Evolutionary conservation across 257 asterid genomes (phyloP).

Genomic region (Petunia axillaris): DNA sequence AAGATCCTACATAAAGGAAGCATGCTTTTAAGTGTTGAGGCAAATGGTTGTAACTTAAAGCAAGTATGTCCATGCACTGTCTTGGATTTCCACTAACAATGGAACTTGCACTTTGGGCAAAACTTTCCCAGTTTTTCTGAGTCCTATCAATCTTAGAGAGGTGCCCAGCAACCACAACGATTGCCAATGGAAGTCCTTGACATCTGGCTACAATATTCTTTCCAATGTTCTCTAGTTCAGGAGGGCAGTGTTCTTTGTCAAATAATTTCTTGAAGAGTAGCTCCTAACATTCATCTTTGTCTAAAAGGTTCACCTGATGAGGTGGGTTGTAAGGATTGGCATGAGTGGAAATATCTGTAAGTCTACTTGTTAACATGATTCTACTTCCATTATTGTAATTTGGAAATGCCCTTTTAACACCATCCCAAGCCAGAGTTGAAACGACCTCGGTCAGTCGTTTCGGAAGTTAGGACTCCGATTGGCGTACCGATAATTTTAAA

Average conservation of each 20-base stretch:
- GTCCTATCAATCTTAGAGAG: conserved; percentile 28
- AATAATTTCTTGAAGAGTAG: conserved; percentile 34
- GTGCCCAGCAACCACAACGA: conserved; percentile 39
- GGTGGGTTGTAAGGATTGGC: conserved; percentile 23
- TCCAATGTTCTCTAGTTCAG: conserved; percentile 32
- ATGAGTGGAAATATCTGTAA: conserved; percentile 26
- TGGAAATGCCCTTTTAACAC: conserved; percentile 35
- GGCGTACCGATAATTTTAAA: too few species aligned
- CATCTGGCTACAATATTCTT: conserved; percentile 28
- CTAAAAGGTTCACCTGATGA: conserved; percentile 37
- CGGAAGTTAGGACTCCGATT: too few species aligned
- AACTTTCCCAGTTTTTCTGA: conserved; percentile 26
- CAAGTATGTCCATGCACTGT: neutral
- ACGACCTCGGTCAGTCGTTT: too few species aligned
- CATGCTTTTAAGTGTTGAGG: neutral
- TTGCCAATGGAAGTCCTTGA: conserved; percentile 23
- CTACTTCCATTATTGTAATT: conserved; percentile 36
- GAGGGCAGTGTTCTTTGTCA: conserved; percentile 29
- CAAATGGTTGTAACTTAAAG: too few species aligned
- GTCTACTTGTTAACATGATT: conserved; percentile 40
- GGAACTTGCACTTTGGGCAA: conserved; percentile 30
- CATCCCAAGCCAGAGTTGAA: conserved; percentile 29
- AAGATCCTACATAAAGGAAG: conserved; percentile 36
- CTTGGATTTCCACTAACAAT: conserved; percentile 23
- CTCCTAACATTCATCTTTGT: conserved; percentile 37